These are phyloP conservation scores for Globisporangium abappressorium DNA, from an alignment of 352 stramenopile genomes.

Conservation along the genomic window DNA sequence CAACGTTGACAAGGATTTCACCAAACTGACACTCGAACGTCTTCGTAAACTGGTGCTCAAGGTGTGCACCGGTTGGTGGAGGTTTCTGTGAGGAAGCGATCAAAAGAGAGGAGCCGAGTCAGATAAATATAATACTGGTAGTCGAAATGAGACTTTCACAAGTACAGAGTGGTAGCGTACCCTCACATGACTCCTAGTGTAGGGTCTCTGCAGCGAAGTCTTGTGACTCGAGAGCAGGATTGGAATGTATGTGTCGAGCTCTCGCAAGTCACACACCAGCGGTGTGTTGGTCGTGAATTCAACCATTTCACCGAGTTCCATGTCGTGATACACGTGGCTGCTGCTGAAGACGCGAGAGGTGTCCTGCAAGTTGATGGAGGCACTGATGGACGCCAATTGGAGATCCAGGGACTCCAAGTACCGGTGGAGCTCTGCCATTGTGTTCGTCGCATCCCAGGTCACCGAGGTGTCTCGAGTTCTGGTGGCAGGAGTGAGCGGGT, in stretches of 20 bases:
- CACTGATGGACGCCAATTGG: background rate
- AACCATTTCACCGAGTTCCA: background rate
- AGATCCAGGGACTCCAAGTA: background rate
- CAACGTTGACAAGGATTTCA: background rate
- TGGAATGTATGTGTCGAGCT: background rate
- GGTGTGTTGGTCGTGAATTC: slow-evolving; percentile 10
- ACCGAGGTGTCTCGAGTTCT: background rate
- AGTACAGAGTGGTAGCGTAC: too few relatives aligned
- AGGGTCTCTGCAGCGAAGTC: background rate
- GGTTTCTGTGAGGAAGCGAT: background rate
- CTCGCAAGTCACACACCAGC: background rate
- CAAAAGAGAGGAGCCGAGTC: background rate
- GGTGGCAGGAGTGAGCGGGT: background rate
- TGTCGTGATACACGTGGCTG: slow-evolving; percentile 13
- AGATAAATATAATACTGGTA: background rate
- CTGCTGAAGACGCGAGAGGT: slow-evolving; percentile 3
- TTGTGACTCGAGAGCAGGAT: background rate
- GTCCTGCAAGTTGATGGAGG: background rate
- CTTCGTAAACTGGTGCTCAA: background rate
- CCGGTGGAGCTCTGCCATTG: background rate
- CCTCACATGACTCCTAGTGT: background rate
- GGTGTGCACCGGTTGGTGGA: background rate
- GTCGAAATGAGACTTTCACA: too few relatives aligned
- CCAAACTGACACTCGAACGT: background rate
- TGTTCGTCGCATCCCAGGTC: background rate